phyloP scores from a whole-genome alignment of 768 basidiomycete species.

The Amyloporia xantha region DNA sequence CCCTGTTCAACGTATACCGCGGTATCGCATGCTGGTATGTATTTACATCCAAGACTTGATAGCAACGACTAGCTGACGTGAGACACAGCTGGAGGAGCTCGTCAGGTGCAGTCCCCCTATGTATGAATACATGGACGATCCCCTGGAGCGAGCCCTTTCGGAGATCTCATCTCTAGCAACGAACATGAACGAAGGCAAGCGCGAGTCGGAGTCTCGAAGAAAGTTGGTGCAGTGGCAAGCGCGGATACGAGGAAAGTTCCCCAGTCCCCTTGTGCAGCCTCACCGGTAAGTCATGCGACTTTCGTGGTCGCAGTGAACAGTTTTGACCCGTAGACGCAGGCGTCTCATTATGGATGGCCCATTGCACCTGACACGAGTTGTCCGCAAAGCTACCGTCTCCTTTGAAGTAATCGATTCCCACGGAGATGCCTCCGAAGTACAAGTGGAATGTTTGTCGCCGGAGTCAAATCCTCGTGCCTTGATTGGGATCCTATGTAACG shows the following conservation, averaged over 20 bases:
- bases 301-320: background rate
- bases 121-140: constrained; percentile 70
- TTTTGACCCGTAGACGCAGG: constrained; percentile 30
- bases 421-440: constrained; percentile 73
- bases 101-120: constrained; percentile 78
- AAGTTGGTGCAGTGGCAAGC: constrained; percentile 89
- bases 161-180: constrained; percentile 87
- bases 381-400: constrained; percentile 74
- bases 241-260: constrained; percentile 86
- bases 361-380: constrained; percentile 80
- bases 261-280: constrained; percentile 96
- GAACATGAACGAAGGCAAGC: constrained; percentile 98
- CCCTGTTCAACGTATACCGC: constrained; percentile 93
- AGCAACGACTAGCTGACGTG: too few species aligned
- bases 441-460: constrained; percentile 86
- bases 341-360: constrained; percentile 91
- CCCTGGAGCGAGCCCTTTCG: constrained; percentile 75
- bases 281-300: constrained; percentile 60
- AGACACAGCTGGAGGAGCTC: constrained; percentile 78
- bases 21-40: constrained; percentile 90
- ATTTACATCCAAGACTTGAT: too few species aligned
- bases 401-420: constrained; percentile 77
- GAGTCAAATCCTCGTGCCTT: constrained; percentile 76
- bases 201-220: constrained; percentile 87
- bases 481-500: constrained; percentile 84